These are phyloP conservation scores for Tulasnella sp. DNA, from an alignment of 768 basidiomycete genomes.

Conservation along the genomic window DNA sequence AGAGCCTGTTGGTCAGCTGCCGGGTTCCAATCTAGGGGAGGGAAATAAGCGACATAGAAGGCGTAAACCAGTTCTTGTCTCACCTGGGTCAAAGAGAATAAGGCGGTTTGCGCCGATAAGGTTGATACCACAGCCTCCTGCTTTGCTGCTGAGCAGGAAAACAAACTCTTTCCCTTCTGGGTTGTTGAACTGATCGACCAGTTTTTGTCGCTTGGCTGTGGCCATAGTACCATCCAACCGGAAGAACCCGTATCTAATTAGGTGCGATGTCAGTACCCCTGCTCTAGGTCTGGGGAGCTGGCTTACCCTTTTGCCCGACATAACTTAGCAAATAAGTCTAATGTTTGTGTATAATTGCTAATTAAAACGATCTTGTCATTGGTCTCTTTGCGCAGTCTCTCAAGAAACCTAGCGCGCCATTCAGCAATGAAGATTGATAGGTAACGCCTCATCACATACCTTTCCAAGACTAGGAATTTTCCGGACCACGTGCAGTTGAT, in stretches of 20 bases:
- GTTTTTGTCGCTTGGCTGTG: constrained; percentile 83
- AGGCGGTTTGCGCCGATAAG: constrained; percentile 90
- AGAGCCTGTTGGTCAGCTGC: constrained; percentile 97
- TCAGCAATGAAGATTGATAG: neutral
- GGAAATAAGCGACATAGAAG: neutral
- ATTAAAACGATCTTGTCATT: constrained; percentile 94
- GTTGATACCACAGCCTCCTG: constrained; percentile 94
- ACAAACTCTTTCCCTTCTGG: constrained; percentile 88
- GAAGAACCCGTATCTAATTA: constrained; percentile 68
- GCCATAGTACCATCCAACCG: constrained; percentile 92
- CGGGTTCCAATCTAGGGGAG: constrained; percentile 82
- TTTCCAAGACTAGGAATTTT: constrained; percentile 85
- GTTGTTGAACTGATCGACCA: constrained; percentile 92
- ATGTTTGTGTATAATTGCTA: constrained; percentile 91
- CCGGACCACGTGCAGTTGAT: constrained; percentile 79
- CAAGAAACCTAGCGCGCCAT: constrained; percentile 50
- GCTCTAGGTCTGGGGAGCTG: neutral
- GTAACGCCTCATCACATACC: constrained; percentile 35
- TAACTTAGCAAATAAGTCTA: constrained; percentile 84
- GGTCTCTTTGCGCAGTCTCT: constrained; percentile 66
- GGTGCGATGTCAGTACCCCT: constrained; percentile 8
- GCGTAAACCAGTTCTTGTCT: neutral
- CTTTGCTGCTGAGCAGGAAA: constrained; percentile 89
- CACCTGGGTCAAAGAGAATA: constrained; percentile 91
- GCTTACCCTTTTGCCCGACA: constrained; percentile 69